Conservation (phyloP, 371 early-diverging fungal genomes). For the Dinochytrium kinnereticum region DNA sequence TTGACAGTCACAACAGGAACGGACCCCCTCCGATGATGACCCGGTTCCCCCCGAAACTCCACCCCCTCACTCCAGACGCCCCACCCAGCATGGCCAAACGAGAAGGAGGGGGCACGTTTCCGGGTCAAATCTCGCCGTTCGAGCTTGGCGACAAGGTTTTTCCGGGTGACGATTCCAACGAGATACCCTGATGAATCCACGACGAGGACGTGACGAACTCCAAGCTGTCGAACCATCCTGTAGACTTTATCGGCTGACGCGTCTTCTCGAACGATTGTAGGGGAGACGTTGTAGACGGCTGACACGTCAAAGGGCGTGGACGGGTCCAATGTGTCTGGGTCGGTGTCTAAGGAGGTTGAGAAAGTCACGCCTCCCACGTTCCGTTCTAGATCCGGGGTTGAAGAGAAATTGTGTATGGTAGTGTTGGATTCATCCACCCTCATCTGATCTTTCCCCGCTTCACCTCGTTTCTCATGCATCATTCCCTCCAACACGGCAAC, state of each 20-base stretch:
- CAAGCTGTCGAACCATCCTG: constrained; percentile 15
- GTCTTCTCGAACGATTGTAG: constrained; percentile 15
- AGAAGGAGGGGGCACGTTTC: no score
- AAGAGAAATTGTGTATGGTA: no score
- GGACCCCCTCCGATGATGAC: no score
- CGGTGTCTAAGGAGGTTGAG: neutral
- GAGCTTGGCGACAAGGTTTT: constrained; percentile 27
- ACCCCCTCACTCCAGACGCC: no score
- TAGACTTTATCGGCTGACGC: constrained; percentile 27
- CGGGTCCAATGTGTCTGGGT: neutral
- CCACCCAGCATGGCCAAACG: no score
- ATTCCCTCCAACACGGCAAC: constrained; percentile 17
- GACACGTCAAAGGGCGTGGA: neutral
- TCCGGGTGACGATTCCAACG: constrained; percentile 36
- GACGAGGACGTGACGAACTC: constrained; percentile 35
- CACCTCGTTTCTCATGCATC: neutral
- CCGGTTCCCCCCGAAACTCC: no score
- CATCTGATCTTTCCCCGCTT: neutral
- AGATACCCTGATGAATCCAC: constrained; percentile 26
- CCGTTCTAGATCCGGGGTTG: neutral
- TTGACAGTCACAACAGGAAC: no score
- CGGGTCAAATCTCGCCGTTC: constrained; percentile 1
- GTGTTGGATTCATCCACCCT: no score
- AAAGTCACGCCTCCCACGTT: no score
- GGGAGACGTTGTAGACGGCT: constrained; percentile 19